phyloP scores from a whole-genome alignment of 306 rosid genomes.

The Vigna reflexopilosa region DNA sequence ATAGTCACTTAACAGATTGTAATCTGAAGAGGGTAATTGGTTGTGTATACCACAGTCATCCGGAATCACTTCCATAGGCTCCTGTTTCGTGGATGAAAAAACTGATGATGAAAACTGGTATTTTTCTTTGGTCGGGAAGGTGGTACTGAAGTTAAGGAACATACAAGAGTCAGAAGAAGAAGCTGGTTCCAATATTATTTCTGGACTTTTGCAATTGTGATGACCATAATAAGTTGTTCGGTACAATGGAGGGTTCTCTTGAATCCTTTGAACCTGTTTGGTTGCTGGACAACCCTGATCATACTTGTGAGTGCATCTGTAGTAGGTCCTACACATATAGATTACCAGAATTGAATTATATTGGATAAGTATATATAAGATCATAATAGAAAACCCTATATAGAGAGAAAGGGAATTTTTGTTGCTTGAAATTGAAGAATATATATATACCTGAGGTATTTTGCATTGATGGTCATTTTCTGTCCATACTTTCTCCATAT shows the following conservation, averaged over 20 bases:
- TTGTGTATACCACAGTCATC: neutral
- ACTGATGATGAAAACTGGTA: neutral
- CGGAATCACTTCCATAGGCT: conserved; percentile 24
- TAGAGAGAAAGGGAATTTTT: neutral
- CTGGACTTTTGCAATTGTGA: conserved; percentile 54
- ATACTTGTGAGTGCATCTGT: conserved; percentile 60
- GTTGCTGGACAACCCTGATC: conserved; percentile 61
- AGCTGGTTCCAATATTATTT: conserved; percentile 41
- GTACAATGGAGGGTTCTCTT: conserved; percentile 52
- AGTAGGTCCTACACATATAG: conserved; percentile 55
- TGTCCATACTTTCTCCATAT: conserved; percentile 78
- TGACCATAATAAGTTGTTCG: conserved; percentile 53
- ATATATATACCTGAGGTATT: conserved; percentile 48
- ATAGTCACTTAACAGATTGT: conserved; percentile 18
- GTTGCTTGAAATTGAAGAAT: neutral
- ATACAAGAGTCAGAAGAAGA: conserved; percentile 34
- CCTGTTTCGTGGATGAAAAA: conserved; percentile 4
- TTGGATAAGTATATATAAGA: neutral
- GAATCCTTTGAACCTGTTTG: conserved; percentile 61
- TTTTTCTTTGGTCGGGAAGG: conserved; percentile 26
- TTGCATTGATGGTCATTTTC: conserved; percentile 48
- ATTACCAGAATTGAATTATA: neutral
- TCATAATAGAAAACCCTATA: neutral
- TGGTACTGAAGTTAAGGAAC: conserved; percentile 38
- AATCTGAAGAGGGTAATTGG: conserved; percentile 20